Conservation (phyloP, 2,329 filamentous ascomycete species). For the Chrysoporthe cubensis region DNA sequence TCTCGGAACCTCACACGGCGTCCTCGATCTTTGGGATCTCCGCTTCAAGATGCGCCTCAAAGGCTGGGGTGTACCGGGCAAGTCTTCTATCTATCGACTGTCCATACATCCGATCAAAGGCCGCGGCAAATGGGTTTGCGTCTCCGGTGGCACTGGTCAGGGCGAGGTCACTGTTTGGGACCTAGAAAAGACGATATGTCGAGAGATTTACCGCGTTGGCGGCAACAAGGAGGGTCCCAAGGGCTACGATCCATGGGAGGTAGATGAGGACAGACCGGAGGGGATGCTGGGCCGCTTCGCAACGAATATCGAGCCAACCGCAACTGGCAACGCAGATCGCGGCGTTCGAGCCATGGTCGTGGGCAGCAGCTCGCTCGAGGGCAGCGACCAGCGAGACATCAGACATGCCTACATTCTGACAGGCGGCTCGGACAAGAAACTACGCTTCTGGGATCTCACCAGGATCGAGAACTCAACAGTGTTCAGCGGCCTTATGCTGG, state of each 20-base stretch:
- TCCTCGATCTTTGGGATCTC: slow-evolving; percentile 93
- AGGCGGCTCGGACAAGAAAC: slow-evolving; percentile 84
- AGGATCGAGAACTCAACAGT: slow-evolving; percentile 78
- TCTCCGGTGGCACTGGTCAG: slow-evolving; percentile 83
- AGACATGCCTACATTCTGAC: slow-evolving; percentile 85
- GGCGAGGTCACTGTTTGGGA: slow-evolving; percentile 97
- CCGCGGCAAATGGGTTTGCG: slow-evolving; percentile 82
- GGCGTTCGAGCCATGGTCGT: slow-evolving; percentile 78
- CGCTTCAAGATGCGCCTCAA: slow-evolving; percentile 89
- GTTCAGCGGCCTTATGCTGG: slow-evolving; percentile 75
- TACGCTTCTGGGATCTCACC: slow-evolving; percentile 91
- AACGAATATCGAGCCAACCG: slow-evolving; percentile 68
- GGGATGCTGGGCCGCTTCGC: slow-evolving; percentile 87
- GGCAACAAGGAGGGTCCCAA: slow-evolving; percentile 63
- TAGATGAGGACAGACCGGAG: slow-evolving; percentile 87
- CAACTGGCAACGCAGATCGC: slow-evolving; percentile 59
- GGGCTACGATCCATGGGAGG: slow-evolving; percentile 81
- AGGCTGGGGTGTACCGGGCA: slow-evolving; percentile 84
- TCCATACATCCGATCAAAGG: slow-evolving; percentile 78
- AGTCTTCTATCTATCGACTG: slow-evolving; percentile 78
- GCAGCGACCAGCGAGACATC: slow-evolving; percentile 65
- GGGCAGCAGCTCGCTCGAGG: slow-evolving; percentile 69
- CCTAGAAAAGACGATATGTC: slow-evolving; percentile 84
- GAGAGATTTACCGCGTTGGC: slow-evolving; percentile 81
- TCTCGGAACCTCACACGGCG: slow-evolving; percentile 88